Base-by-base conservation (phyloP, 345 rosid genomes). In the Populus davidiana region DNA sequence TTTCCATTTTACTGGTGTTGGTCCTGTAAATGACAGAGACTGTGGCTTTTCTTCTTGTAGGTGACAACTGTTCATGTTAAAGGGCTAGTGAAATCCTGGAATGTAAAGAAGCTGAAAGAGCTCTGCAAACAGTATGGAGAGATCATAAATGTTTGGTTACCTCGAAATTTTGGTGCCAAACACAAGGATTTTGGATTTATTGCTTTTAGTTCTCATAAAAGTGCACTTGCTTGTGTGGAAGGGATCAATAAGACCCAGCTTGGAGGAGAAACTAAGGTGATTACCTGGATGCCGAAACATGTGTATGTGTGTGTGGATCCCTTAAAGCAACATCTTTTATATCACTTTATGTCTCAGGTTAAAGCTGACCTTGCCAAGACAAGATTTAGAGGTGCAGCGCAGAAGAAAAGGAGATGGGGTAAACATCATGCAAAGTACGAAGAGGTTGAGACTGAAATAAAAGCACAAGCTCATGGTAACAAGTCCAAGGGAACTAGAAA, bases 121-220 rank as follows among this genome's bases (percentile, higher is more conserved):
- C 70, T 67, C 13, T 71, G 82, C 56, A 70, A 78, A 67, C 77
- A 67, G 67, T 82, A 63, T 82, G 85, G 79, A 18, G 69, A 64
- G 59, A 74, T 78, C 29, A 52, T 50, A 66, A 70, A 63, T 31
- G 81, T 78, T 36, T 65, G 50, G 50, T 50, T 81, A 38, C 74
- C 73, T 69, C 70, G 33, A n/a, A 81, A 62, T 21, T 77, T 81
- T 43, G 35, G 80, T 69, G 8, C 29, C 27, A 74, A 65, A 62
- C 72, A 75, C 38, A 73, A 70, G 75, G 76, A 77, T 74, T 78
- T 75, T 75, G 85, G 81, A 44, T 82, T 82, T 63, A 66, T 82
- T 67, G 49, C 79, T 67, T 82, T 71, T 69, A 17, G 70, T 71
- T 70, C 81, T 69, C 73, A 70, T 64, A 76, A 75, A 17, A 62